Conservation (phyloP, 768 basidiomycete species). For the Termitomyces sp. region DNA sequence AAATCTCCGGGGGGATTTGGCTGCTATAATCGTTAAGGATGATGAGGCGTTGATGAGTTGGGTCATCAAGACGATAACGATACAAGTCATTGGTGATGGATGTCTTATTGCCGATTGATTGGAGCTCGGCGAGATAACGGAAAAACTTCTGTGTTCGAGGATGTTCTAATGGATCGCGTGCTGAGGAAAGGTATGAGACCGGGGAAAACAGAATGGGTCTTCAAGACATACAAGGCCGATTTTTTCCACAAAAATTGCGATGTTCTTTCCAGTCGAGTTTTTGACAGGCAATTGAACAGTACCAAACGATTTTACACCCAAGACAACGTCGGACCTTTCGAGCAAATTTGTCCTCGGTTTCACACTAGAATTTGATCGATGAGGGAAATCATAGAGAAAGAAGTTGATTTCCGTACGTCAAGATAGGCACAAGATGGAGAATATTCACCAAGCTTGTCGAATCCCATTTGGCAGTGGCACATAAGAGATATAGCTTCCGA, state of each 20-base stretch:
- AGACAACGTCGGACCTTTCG: not conserved
- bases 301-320: not conserved
- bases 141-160: not conserved
- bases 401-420: not conserved
- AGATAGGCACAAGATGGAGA: not conserved
- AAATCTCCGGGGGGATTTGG: not conserved
- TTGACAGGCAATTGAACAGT: not conserved
- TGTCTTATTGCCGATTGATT: not conserved
- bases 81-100: not conserved
- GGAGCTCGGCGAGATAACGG: not conserved
- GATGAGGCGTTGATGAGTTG: not conserved
- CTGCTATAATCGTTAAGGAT: not conserved
- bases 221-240: not conserved
- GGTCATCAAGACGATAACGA: not conserved
- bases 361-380: not conserved
- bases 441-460: not conserved
- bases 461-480: not conserved
- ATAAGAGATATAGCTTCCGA: not conserved
- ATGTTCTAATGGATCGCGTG: not conserved
- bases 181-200: not conserved
- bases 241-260: not conserved
- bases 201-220: not conserved
- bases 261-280: not conserved
- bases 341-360: too few relatives aligned
- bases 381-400: not conserved